Conservation (phyloP, 345 rosid genomes). For the Excoecaria cochinchinensis region DNA sequence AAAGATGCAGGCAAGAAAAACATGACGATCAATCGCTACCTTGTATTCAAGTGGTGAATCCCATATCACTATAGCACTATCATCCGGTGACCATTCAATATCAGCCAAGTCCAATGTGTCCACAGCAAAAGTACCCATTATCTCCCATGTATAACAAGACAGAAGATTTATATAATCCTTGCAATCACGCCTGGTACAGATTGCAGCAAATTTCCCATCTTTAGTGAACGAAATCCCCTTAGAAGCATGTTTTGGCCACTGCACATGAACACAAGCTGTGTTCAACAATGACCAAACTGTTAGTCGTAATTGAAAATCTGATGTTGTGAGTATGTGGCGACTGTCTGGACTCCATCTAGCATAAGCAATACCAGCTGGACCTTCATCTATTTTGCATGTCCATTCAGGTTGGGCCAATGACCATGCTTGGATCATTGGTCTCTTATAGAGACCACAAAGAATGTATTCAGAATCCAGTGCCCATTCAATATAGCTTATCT, state of each 20-base stretch:
- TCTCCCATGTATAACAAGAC: conserved; percentile 90
- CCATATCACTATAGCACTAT: conserved; percentile 77
- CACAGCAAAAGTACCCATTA: conserved; percentile 87
- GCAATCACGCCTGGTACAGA: conserved; percentile 92
- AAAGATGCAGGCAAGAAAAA: background rate
- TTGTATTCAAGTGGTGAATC: conserved; percentile 91
- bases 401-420: conserved; percentile 87
- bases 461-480: conserved; percentile 93
- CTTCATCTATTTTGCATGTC: conserved; percentile 98
- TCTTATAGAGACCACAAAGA: conserved; percentile 84
- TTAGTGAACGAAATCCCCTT: conserved; percentile 75
- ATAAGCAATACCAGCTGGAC: conserved; percentile 91
- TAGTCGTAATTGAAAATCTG: conserved; percentile 83
- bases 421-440: conserved; percentile 97
- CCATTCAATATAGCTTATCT: conserved; percentile 95
- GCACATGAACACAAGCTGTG: conserved; percentile 96
- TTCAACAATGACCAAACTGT: conserved; percentile 92
- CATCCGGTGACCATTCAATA: conserved; percentile 95
- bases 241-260: conserved; percentile 92
- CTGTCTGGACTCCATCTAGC: conserved; percentile 99
- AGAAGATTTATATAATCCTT: conserved; percentile 86
- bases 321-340: conserved; percentile 88
- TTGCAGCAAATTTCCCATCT: conserved; percentile 88
- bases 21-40: conserved; percentile 35
- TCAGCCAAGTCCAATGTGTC: conserved; percentile 92